Percentiles rank a stretch among this genome's conserved stretches.
These are phyloP conservation scores for Auricularia auricula-judae DNA, from an alignment of 768 basidiomycete genomes.

Conservation along the genomic window DNA sequence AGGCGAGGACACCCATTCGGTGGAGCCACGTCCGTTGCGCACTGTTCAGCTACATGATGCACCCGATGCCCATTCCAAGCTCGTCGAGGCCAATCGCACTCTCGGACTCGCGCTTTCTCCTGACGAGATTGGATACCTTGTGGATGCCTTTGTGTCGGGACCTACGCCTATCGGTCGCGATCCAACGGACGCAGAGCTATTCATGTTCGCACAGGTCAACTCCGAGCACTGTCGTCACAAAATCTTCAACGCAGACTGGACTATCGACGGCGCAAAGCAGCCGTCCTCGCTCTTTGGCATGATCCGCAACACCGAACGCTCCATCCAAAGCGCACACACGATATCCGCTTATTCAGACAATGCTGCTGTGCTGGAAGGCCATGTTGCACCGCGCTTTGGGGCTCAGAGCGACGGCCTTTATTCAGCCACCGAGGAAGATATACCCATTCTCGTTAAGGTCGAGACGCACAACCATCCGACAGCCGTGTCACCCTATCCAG, in stretches of 20 bases:
- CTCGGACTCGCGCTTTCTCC: slow-evolving; percentile 84
- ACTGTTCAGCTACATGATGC: slow-evolving; percentile 48
- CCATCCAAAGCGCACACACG: slow-evolving; percentile 56
- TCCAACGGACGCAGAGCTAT: slow-evolving; percentile 94
- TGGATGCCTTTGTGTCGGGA: slow-evolving; percentile 78
- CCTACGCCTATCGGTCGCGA: slow-evolving; percentile 56
- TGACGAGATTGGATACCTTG: slow-evolving; percentile 87
- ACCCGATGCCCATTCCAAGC: slow-evolving; percentile 43
- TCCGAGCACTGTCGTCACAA: slow-evolving; percentile 99
- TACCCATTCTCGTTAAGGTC: slow-evolving; percentile 91
- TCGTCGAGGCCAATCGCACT: slow-evolving; percentile 66
- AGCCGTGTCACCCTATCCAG: slow-evolving; percentile 94
- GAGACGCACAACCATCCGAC: slow-evolving; percentile 99
- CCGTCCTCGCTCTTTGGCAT: slow-evolving; percentile 83
- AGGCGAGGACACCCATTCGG: slow-evolving; percentile 33
- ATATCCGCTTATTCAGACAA: slow-evolving; percentile 98
- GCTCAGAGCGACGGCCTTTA: slow-evolving; percentile 35
- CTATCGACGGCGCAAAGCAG: slow-evolving; percentile 56
- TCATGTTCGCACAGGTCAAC: slow-evolving; percentile 99
- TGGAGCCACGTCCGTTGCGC: slow-evolving; percentile 53
- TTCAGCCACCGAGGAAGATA: slow-evolving; percentile 47
- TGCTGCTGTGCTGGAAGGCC: slow-evolving; percentile 85
- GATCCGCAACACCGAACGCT: slow-evolving; percentile 90
- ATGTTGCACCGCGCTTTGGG: slow-evolving; percentile 63
- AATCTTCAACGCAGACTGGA: slow-evolving; percentile 98